These are phyloP conservation scores for Apiotrichum sp. DNA, from an alignment of 1,284 basidiomycete species.

Conservation along the genomic window DNA sequence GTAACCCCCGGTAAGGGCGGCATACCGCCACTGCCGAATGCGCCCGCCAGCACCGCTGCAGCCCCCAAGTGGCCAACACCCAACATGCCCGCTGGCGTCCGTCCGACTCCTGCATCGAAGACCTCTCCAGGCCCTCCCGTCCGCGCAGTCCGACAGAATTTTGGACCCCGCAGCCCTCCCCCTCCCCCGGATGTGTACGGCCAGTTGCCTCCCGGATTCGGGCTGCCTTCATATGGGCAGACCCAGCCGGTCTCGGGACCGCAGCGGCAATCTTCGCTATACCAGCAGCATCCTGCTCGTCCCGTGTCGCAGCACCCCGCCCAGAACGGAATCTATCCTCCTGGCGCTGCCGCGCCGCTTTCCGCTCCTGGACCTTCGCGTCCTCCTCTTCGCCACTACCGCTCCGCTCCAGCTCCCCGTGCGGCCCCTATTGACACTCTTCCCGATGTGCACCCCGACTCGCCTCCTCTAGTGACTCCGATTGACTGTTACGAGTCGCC, in stretches of 20 bases:
- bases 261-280: too few relatives aligned
- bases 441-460: background rate
- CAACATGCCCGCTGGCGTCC: background rate
- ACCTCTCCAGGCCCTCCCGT: too few relatives aligned
- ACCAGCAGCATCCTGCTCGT: too few relatives aligned
- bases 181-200: background rate
- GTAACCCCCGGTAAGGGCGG: too few relatives aligned
- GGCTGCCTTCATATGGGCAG: background rate
- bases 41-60: background rate
- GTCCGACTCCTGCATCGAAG: background rate
- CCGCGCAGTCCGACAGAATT: background rate
- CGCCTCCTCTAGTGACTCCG: background rate
- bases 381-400: constrained; percentile 3
- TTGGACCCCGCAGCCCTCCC: background rate
- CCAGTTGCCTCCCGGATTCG: background rate
- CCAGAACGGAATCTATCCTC: too few relatives aligned
- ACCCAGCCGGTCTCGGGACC: too few relatives aligned
- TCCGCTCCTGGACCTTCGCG: background rate
- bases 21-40: too few relatives aligned
- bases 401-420: constrained; percentile 1
- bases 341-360: too few relatives aligned
- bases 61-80: background rate
- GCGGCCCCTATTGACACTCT: background rate
- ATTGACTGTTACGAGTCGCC: background rate
- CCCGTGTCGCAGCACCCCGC: too few relatives aligned